Percentiles rank a stretch among this genome's conserved stretches.
Evolutionary conservation across 2,329 filamentous ascomycete species (phyloP).

Genomic region (Penicillium sp.): DNA sequence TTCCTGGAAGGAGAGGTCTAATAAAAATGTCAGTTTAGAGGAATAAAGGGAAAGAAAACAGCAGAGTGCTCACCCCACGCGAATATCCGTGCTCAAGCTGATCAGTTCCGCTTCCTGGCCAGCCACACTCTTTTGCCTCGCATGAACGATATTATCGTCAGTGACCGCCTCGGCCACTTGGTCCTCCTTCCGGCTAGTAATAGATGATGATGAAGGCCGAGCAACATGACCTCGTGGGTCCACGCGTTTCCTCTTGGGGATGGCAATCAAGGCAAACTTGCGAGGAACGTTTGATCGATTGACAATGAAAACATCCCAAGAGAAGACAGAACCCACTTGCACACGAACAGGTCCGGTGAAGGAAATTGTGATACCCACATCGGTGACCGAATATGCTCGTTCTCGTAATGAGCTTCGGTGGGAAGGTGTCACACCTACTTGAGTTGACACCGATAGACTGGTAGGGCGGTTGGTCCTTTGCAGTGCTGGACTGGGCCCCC

Average conservation of each 20-base stretch:
- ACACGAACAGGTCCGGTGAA: slow-evolving; percentile 53
- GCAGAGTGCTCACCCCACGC: slow-evolving; percentile 51
- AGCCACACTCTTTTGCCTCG: slow-evolving; percentile 51
- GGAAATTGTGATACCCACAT: slow-evolving; percentile 54
- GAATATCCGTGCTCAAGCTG: slow-evolving; percentile 57
- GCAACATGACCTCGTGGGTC: slow-evolving; percentile 43
- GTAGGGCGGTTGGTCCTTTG: slow-evolving; percentile 47
- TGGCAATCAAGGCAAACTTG: slow-evolving; percentile 54
- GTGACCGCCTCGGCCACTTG: slow-evolving; percentile 53
- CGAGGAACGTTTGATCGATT: slow-evolving; percentile 55
- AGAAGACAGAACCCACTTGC: slow-evolving; percentile 53
- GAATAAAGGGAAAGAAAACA: background rate
- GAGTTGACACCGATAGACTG: slow-evolving; percentile 40
- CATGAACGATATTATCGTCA: slow-evolving; percentile 57
- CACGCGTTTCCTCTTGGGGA: slow-evolving; percentile 49
- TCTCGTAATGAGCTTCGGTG: slow-evolving; percentile 38
- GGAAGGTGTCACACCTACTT: slow-evolving; percentile 18
- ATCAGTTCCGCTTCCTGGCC: slow-evolving; percentile 54
- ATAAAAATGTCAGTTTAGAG: slow-evolving; percentile 7
- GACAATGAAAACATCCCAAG: slow-evolving; percentile 58
- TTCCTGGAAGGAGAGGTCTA: slow-evolving; percentile 54
- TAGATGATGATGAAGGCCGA: slow-evolving; percentile 48
- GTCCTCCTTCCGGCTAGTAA: slow-evolving; percentile 33
- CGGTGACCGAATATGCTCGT: slow-evolving; percentile 39
- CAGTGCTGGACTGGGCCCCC: slow-evolving; percentile 45